Conservation (phyloP, 2,329 filamentous ascomycete species). For the Alternaria arbusti region DNA sequence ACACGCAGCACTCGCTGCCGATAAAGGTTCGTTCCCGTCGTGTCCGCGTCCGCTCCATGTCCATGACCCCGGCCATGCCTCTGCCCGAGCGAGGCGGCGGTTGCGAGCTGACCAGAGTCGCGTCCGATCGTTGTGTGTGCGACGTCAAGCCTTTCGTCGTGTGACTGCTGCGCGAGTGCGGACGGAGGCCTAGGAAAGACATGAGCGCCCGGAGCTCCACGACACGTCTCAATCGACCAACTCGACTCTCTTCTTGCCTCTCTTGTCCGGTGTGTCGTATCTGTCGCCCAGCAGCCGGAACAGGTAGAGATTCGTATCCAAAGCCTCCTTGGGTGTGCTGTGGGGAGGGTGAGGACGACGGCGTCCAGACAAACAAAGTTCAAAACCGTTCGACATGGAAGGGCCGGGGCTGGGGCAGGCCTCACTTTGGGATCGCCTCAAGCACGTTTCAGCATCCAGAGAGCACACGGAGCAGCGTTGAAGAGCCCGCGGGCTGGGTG, state of each 20-base stretch:
- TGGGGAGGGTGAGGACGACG: conserved; percentile 29
- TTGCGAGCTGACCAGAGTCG: conserved; percentile 32
- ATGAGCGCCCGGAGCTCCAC: conserved; percentile 49
- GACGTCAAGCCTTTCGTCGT: conserved; percentile 29
- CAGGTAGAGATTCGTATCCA: conserved; percentile 44
- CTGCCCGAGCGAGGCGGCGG: conserved; percentile 42
- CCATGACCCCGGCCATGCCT: conserved; percentile 70
- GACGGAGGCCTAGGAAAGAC: conserved; percentile 50
- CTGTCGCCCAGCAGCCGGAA: conserved; percentile 42
- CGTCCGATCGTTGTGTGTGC: conserved; percentile 28
- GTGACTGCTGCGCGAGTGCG: conserved; percentile 45
- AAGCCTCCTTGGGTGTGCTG: conserved; percentile 25
- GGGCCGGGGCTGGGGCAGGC: conserved; percentile 31
- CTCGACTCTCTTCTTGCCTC: conserved; percentile 45
- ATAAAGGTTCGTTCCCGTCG: conserved; percentile 94
- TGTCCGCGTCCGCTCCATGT: conserved; percentile 76
- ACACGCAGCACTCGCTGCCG: conserved; percentile 92
- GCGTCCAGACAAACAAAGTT: conserved; percentile 41
- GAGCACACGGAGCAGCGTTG: conserved; percentile 33
- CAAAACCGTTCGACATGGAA: conserved; percentile 48
- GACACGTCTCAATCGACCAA: conserved; percentile 42
- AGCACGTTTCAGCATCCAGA: conserved; percentile 49
- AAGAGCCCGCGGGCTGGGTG: conserved; percentile 31
- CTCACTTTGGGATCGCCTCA: conserved; percentile 47
- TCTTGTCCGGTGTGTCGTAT: conserved; percentile 28